Conservation (phyloP, 371 early-diverging fungal genomes). For the Rhizopus arrhizus region DNA sequence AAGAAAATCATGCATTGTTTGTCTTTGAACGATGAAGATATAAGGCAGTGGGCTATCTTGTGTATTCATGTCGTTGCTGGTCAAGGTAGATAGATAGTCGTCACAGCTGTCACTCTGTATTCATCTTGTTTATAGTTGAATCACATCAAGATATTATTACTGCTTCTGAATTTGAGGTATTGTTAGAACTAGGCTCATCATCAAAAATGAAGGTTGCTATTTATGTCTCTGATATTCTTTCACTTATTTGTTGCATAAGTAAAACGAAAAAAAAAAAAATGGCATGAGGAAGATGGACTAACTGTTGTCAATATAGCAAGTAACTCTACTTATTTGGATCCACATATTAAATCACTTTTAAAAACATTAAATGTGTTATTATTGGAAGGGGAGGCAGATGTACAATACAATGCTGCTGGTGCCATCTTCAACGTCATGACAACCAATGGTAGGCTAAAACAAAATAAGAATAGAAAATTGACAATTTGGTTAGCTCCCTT, state of each 20-base stretch:
- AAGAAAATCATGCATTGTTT: slow-evolving; percentile 65
- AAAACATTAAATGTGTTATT: slow-evolving; percentile 37
- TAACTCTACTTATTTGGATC: slow-evolving; percentile 25
- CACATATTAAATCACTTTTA: slow-evolving; percentile 25
- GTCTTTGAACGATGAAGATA: slow-evolving; percentile 74
- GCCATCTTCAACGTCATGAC: slow-evolving; percentile 53
- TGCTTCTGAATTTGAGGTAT: slow-evolving; percentile 41
- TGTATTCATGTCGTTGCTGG: slow-evolving; percentile 57
- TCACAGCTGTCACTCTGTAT: too few species aligned
- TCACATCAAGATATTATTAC: slow-evolving; percentile 46
- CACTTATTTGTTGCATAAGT: slow-evolving; percentile 52
- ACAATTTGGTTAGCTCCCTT: slow-evolving; percentile 30
- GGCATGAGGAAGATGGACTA: neutral
- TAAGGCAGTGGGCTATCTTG: slow-evolving; percentile 73
- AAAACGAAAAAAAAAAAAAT: slow-evolving; percentile 10
- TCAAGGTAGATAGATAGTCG: slow-evolving; percentile 25
- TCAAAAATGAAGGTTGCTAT: slow-evolving; percentile 43
- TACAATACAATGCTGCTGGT: slow-evolving; percentile 50
- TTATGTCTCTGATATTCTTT: slow-evolving; percentile 47
- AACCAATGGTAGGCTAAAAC: slow-evolving; percentile 36
- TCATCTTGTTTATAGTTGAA: slow-evolving; percentile 27
- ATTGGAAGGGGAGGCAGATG: slow-evolving; percentile 40
- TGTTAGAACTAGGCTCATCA: slow-evolving; percentile 41
- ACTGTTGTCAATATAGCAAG: slow-evolving; percentile 10
- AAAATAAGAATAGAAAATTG: neutral